Conservation (phyloP, 2,329 filamentous ascomycete genomes). For the Phaeosphaeriaceae sp. region DNA sequence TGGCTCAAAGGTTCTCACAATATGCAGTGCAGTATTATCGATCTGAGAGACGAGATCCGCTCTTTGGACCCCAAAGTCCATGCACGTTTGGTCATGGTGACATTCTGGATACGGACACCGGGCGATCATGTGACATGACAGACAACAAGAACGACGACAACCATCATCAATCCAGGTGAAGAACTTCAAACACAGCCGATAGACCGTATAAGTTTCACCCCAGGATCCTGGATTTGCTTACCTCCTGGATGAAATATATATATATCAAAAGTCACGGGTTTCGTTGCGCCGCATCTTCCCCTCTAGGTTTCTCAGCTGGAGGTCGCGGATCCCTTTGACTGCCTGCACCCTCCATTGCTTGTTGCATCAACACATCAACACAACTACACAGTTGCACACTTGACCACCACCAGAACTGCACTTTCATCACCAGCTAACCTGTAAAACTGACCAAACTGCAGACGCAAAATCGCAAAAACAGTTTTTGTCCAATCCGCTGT, state of each 20-base stretch:
- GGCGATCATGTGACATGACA: not conserved
- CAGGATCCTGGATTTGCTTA: not conserved
- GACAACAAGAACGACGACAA: not conserved
- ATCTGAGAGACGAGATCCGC: too few species aligned
- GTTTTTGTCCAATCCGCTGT: conserved; percentile 26
- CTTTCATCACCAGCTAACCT: conserved; percentile 35
- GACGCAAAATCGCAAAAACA: conserved; percentile 22
- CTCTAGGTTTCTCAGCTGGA: conserved; percentile 27
- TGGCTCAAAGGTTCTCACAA: too few species aligned
- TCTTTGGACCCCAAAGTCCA: too few species aligned
- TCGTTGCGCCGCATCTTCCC: conserved; percentile 15
- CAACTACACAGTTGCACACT: conserved; percentile 28
- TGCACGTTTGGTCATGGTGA: too few species aligned
- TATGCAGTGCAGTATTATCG: too few species aligned
- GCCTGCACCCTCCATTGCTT: conserved; percentile 26
- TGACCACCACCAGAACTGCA: conserved; percentile 19
- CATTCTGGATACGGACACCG: not conserved
- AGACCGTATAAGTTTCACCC: not conserved
- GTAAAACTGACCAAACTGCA: conserved; percentile 24
- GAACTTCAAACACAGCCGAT: not conserved
- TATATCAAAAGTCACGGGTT: conserved; percentile 14
- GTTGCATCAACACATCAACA: conserved; percentile 28
- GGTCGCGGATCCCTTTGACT: conserved; percentile 32
- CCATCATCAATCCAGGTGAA: not conserved
- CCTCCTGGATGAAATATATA: not conserved